Percentiles rank a stretch among this genome's conserved stretches.
Evolutionary conservation across 495 filamentous ascomycete species (phyloP).

Genomic region (Penicillium samsonianum): DNA sequence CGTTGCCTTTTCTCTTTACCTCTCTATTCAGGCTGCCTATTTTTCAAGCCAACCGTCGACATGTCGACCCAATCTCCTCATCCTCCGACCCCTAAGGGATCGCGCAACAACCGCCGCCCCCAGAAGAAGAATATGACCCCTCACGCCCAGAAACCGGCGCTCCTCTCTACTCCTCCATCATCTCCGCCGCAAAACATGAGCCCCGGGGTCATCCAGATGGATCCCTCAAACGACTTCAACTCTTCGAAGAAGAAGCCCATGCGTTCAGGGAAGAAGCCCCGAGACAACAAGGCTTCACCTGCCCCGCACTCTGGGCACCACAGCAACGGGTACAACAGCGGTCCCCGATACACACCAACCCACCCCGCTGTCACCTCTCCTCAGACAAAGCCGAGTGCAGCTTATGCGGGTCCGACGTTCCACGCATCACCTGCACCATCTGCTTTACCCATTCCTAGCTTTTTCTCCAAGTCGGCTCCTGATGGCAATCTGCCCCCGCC

Average conservation of each 20-base stretch:
- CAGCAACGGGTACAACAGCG: constrained; percentile 17
- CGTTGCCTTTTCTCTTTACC: constrained; percentile 23
- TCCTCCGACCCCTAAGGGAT: constrained; percentile 41
- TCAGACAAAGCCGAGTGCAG: constrained; percentile 53
- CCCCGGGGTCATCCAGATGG: constrained; percentile 36
- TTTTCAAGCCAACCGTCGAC: constrained; percentile 46
- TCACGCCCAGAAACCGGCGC: constrained; percentile 29
- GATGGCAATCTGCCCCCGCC: constrained; percentile 48
- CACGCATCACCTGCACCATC: constrained; percentile 93
- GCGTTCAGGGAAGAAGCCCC: constrained; percentile 42
- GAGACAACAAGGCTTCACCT: constrained; percentile 34
- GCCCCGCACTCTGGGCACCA: constrained; percentile 24
- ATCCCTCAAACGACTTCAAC: constrained; percentile 35
- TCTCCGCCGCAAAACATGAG: constrained; percentile 45
- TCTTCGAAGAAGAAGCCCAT: constrained; percentile 41
- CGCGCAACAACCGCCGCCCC: constrained; percentile 42
- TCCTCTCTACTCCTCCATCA: constrained; percentile 47
- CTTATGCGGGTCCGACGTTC: constrained; percentile 91
- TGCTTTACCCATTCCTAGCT: constrained; percentile 88
- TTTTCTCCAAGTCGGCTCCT: constrained; percentile 79
- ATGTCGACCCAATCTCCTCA: constrained; percentile 48
- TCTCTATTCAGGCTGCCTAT: constrained; percentile 46
- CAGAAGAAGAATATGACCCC: constrained; percentile 41
- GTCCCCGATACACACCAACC: constrained; percentile 34
- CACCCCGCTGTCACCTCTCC: constrained; percentile 46